phyloP scores from a whole-genome alignment of 225 moss, liverwort and hornwort genomes.

The Sphagnum tenellum region DNA sequence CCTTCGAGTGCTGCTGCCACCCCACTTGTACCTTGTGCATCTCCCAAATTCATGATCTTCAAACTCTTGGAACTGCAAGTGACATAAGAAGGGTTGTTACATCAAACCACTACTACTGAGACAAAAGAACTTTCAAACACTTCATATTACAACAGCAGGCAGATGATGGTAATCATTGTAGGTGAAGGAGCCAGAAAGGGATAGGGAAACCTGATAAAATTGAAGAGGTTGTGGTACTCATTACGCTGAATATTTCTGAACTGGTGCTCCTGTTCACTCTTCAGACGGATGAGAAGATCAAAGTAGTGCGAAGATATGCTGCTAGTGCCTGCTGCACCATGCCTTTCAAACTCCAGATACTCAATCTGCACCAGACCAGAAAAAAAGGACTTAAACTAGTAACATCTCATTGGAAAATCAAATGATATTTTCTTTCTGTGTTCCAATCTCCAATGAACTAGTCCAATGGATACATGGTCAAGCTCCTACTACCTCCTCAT shows the following conservation, averaged over 20 bases:
- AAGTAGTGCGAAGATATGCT: constrained; percentile 98
- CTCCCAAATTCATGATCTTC: constrained; percentile 95
- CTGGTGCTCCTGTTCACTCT: constrained; percentile 97
- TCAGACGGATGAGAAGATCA: constrained; percentile 88
- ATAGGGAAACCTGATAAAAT: constrained; percentile 54
- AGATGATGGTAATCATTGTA: no score
- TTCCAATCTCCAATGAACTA: neutral
- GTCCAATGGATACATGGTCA: neutral
- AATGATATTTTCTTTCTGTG: neutral
- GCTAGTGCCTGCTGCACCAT: constrained; percentile 94
- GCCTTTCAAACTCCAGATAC: constrained; percentile 92
- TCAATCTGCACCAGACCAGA: constrained; percentile 49
- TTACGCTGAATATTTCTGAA: constrained; percentile 95
- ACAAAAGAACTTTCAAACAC: neutral
- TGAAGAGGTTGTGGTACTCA: constrained; percentile 92
- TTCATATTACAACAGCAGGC: neutral
- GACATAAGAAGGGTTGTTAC: neutral
- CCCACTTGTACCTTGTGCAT: constrained; percentile 79
- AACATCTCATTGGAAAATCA: no score
- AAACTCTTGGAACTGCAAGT: constrained; percentile 64
- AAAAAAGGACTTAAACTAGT: neutral
- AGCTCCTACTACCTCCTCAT: constrained; percentile 52
- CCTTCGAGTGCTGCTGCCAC: constrained; percentile 90
- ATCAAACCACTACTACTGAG: neutral
- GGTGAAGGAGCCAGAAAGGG: no score